phyloP scores from a whole-genome alignment of 305 asterid genomes.

The Solanum aculeatissimum region DNA sequence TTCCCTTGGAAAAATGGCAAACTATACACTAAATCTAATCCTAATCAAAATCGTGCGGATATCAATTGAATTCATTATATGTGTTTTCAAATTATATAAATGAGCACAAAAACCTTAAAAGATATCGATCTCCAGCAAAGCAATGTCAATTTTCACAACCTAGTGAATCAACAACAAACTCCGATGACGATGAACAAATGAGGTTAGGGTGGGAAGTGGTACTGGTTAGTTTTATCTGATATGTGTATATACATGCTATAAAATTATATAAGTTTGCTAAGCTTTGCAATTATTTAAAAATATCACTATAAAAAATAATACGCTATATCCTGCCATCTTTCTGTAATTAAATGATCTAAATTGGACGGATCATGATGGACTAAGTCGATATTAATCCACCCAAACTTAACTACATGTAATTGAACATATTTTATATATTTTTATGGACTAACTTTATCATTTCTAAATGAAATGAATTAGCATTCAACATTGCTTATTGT shows the following conservation, averaged over 20 bases:
- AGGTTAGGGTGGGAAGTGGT: too few relatives aligned
- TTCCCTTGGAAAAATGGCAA: too few relatives aligned
- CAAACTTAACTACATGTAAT: neutral
- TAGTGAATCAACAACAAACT: too few relatives aligned
- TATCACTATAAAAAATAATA: neutral
- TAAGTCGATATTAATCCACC: neutral
- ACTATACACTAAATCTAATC: neutral
- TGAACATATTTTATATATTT: neutral
- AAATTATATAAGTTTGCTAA: too few relatives aligned
- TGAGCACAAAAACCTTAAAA: neutral
- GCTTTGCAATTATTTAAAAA: too few relatives aligned
- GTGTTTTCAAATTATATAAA: too few relatives aligned
- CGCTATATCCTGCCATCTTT: neutral
- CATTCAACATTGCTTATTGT: neutral
- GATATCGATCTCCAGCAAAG: too few relatives aligned
- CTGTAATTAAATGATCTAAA: neutral
- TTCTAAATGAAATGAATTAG: neutral
- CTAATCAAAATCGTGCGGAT: neutral
- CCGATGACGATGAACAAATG: too few relatives aligned
- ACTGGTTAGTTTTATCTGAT: too few relatives aligned
- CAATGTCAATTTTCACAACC: too few relatives aligned
- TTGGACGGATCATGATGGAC: neutral
- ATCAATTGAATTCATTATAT: too few relatives aligned
- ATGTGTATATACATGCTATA: too few relatives aligned
- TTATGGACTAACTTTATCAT: neutral